Percentiles rank a stretch among this genome's conserved stretches.
Conservation (phyloP, 169 alveolate genomes). For the Babesia divergens region DNA sequence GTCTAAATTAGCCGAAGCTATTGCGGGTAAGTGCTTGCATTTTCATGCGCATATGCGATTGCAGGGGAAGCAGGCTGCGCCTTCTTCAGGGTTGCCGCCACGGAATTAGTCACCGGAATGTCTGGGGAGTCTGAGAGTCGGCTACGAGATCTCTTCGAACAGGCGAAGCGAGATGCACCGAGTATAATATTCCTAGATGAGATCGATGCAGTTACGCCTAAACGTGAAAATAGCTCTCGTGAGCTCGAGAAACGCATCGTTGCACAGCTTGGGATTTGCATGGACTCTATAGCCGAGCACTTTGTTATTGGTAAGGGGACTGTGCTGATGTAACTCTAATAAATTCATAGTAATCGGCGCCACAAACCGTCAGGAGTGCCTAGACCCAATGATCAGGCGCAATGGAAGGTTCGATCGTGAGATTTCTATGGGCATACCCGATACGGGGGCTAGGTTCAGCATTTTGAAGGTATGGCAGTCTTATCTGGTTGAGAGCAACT, state of each 20-base stretch:
- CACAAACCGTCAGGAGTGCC: constrained; percentile 97
- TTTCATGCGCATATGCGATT: background rate
- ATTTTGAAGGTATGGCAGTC: constrained; percentile 63
- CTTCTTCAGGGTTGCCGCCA: constrained; percentile 71
- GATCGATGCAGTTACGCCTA: constrained; percentile 87
- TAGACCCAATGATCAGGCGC: constrained; percentile 97
- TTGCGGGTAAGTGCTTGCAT: constrained; percentile 73
- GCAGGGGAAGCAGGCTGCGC: constrained; percentile 75
- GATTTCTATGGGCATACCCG: constrained; percentile 95
- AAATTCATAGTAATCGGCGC: constrained; percentile 93
- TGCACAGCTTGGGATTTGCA: constrained; percentile 88
- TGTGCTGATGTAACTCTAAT: background rate
- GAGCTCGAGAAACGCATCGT: constrained; percentile 94
- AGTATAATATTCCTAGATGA: constrained; percentile 80
- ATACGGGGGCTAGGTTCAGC: constrained; percentile 84
- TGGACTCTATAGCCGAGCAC: constrained; percentile 82
- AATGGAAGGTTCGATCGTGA: constrained; percentile 87
- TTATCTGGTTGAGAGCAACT: background rate
- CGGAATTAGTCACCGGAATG: constrained; percentile 84
- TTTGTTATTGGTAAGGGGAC: constrained; percentile 60
- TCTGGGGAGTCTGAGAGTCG: constrained; percentile 93
- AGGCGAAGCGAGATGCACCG: constrained; percentile 85
- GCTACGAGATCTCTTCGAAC: constrained; percentile 84
- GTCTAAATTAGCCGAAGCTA: constrained; percentile 95
- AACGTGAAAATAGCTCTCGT: constrained; percentile 83